Conservation (phyloP, 805 yeast species). For the Wickerhamomyces tratensis region DNA sequence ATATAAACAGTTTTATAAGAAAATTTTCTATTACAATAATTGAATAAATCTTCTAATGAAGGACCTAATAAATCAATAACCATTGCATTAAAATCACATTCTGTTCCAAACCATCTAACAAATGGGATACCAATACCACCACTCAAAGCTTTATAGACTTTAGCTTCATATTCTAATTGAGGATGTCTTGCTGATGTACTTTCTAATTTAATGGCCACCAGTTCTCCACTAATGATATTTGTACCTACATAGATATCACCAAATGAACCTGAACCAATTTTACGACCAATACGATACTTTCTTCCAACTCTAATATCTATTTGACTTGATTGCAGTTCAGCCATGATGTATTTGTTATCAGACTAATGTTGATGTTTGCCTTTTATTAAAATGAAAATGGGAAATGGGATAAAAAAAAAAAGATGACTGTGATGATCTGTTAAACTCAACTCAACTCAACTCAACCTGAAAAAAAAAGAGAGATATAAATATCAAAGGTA, state of each 20-base stretch:
- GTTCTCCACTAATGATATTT: conserved; percentile 50
- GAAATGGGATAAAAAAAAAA: too few relatives aligned
- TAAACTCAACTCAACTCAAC: too few relatives aligned
- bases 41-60: conserved; percentile 73
- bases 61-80: conserved; percentile 76
- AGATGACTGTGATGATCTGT: too few relatives aligned
- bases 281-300: conserved; percentile 73
- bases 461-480: too few relatives aligned
- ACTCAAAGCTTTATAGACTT: conserved; percentile 64
- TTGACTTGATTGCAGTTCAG: too few relatives aligned
- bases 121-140: conserved; percentile 71
- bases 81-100: conserved; percentile 69
- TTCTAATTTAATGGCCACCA: conserved; percentile 75
- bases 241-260: conserved; percentile 80
- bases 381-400: too few relatives aligned
- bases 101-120: conserved; percentile 79
- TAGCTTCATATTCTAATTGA: conserved; percentile 70
- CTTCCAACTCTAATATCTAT: conserved; percentile 32
- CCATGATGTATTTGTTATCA: too few relatives aligned
- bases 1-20: conserved; percentile 64
- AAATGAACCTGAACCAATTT: conserved; percentile 83
- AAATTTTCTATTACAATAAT: conserved; percentile 78
- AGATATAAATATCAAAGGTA: too few relatives aligned
- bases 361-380: too few relatives aligned
- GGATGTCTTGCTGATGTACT: conserved; percentile 79